Percentiles rank a stretch among this genome's conserved stretches.
These are phyloP conservation scores for Scopulariopsis brevicaulis DNA, from an alignment of 2,329 filamentous ascomycete species.

Conservation along the genomic window DNA sequence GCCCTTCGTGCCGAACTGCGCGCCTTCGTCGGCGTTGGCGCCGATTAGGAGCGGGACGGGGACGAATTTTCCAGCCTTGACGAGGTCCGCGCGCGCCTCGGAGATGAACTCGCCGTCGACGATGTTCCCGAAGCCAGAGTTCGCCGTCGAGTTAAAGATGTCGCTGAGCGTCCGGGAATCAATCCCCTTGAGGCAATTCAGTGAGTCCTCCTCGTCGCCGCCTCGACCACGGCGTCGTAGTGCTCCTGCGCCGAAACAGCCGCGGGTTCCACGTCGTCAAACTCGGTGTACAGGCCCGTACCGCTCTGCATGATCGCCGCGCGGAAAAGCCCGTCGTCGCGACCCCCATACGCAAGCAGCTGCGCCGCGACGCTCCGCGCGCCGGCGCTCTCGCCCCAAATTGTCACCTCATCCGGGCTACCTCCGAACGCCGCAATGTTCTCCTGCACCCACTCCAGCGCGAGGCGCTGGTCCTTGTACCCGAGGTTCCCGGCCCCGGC, in stretches of 20 bases:
- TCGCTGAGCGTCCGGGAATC: conserved; percentile 7
- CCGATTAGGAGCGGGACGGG: conserved; percentile 53
- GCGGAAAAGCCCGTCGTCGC: conserved; percentile 41
- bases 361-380: conserved; percentile 31
- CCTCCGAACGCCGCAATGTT: not conserved
- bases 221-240: conserved; percentile 10
- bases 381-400: not conserved
- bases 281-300: conserved; percentile 7
- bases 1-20: conserved; percentile 36
- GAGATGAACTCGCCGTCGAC: conserved; percentile 29
- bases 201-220: conserved; percentile 11
- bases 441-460: not conserved
- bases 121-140: conserved; percentile 8
- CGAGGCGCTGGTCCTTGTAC: not conserved
- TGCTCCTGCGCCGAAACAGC: conserved; percentile 1
- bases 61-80: conserved; percentile 47
- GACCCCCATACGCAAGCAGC: conserved; percentile 37
- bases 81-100: conserved; percentile 32
- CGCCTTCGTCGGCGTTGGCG: conserved; percentile 54
- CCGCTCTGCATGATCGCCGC: conserved; percentile 33
- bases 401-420: not conserved
- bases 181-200: conserved; percentile 17
- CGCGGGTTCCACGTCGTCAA: not conserved
- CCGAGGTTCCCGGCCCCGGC: not conserved
- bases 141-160: conserved; percentile 9